A percentile compares a stretch with the other conserved stretches of the same genome.
Evolutionary conservation across 2,329 filamentous ascomycete genomes (phyloP).

Genomic region (Apiospora saccharicola): DNA sequence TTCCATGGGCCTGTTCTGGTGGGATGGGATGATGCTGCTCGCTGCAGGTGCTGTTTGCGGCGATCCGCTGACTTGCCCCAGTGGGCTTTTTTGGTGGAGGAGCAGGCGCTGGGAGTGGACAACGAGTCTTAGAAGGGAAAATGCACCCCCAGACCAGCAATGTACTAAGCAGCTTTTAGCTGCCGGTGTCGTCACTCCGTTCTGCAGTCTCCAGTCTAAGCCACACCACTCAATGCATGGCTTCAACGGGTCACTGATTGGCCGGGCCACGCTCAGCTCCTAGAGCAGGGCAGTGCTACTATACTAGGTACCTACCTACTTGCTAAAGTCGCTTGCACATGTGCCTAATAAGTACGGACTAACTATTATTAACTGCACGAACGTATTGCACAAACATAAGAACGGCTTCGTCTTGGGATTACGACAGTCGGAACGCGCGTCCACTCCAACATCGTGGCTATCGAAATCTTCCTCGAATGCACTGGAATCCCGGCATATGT

Average conservation of each 20-base stretch:
- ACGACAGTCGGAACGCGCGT: background rate
- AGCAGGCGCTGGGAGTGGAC: background rate
- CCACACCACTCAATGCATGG: background rate
- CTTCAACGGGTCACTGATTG: background rate
- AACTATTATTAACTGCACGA: background rate
- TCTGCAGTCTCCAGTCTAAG: background rate
- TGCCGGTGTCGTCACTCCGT: constrained; percentile 3
- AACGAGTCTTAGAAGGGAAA: background rate
- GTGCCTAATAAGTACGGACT: background rate
- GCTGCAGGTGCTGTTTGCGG: background rate
- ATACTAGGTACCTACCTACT: background rate
- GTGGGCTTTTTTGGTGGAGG: background rate
- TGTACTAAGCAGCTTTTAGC: background rate
- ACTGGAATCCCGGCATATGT: background rate
- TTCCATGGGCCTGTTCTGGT: constrained; percentile 9
- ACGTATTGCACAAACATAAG: background rate
- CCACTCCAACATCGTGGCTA: background rate
- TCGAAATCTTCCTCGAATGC: background rate
- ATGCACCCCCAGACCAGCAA: background rate
- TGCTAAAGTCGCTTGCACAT: background rate
- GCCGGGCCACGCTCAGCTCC: background rate
- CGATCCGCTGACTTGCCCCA: constrained; percentile 10
- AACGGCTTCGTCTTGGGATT: background rate
- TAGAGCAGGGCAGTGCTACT: background rate
- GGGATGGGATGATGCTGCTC: background rate